Evolutionary conservation across 2,329 filamentous ascomycete genomes (phyloP), one percentile per base, ranked within the genome.

Genomic region (Macroventuria anomochaeta): DNA sequence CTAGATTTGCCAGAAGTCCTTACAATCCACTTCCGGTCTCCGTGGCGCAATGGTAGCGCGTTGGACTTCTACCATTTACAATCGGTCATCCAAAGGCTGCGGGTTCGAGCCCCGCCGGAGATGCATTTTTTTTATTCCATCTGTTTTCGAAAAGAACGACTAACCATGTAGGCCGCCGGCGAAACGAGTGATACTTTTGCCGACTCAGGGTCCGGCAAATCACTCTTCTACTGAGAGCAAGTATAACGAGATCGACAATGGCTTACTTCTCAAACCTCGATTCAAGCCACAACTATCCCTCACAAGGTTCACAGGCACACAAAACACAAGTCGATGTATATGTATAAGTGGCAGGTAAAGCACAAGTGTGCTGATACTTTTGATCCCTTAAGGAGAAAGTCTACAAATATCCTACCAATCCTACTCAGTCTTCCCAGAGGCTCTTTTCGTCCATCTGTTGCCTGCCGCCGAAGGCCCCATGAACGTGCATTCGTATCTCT

Each of bases 1-100:
- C 0, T 15, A 3, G 10, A 23, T 2, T 7, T 10, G 7, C 11
- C 61, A 67, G 58, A 65, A 63, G 58, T 65, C 54, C 57, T 20
- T 39, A 63, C 62, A 63, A 56, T 62, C 59, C 57, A 54, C 51
- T 47, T 38, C n/a, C 44, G 57, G 64, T 64, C 64, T 65, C 63
- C 59, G 63, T 69, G 65, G 65, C 65, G 65, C 65, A 69, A 69
- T 69, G 65, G 65, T 69, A 69, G 65, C 65, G 65, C 65, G 65
- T 67, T 67, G 64, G 65, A 69, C 65, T 69, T 69, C 64, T 69
- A 69, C 56, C 50, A 28, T 36, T 18, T 26, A 25, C 28, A 25
- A 41, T 10, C 41, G 42, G 57, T 44, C 26, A 68, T 69, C 65
- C 64, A 67, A 67, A 69, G 65, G 65, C 63, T 69, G 65, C 62